Conservation (phyloP, 2,329 filamentous ascomycete species). For the Pseudophaeomoniella oleicola region DNA sequence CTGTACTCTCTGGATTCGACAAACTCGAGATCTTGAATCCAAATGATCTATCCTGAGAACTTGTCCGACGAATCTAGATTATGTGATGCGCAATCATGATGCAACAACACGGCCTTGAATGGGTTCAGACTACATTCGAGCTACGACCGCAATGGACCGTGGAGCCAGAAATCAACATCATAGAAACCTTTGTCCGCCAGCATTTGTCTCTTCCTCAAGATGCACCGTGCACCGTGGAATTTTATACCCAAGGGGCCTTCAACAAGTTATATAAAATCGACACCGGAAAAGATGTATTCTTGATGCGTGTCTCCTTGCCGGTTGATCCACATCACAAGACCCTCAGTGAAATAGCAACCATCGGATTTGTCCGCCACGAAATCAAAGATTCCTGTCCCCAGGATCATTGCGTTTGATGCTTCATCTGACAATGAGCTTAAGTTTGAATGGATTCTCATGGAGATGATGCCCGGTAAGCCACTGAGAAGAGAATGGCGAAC, state of each 20-base stretch:
- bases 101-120: neutral
- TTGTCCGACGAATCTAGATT: too few relatives aligned
- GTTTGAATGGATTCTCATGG: slow-evolving; percentile 28
- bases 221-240: slow-evolving; percentile 2
- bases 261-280: slow-evolving; percentile 8
- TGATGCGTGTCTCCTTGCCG: slow-evolving; percentile 23
- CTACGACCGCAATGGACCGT: neutral
- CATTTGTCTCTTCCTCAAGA: neutral
- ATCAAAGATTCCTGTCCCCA: slow-evolving; percentile 20
- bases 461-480: slow-evolving; percentile 13
- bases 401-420: slow-evolving; percentile 19
- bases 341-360: slow-evolving; percentile 23
- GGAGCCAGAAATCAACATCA: neutral
- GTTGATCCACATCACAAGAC: slow-evolving; percentile 22
- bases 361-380: slow-evolving; percentile 16
- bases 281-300: slow-evolving; percentile 1
- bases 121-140: neutral
- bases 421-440: slow-evolving; percentile 19
- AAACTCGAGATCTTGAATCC: too few relatives aligned
- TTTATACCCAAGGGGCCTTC: slow-evolving; percentile 7
- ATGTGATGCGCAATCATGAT: too few relatives aligned
- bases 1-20: too few relatives aligned
- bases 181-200: neutral
- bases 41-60: too few relatives aligned
- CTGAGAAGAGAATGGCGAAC: slow-evolving; percentile 16